Evolutionary conservation across 768 basidiomycete genomes (phyloP), one percentile per base, ranked within the genome.

Genomic region (Mycena albidolilacea): DNA sequence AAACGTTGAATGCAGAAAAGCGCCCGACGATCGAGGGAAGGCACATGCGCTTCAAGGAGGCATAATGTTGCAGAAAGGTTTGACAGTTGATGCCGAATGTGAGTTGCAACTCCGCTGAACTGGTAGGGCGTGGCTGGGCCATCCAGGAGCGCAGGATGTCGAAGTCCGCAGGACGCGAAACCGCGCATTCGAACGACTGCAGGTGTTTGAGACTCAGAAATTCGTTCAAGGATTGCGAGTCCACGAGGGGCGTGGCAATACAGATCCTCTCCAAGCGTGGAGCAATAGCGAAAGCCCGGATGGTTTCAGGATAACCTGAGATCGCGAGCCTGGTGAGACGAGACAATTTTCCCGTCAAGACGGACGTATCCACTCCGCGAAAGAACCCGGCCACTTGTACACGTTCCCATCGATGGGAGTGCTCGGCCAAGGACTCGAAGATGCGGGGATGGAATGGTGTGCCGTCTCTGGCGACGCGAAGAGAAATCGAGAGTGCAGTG

Each of bases 391-490:
- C 64, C 15, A 66, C 41, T 37, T 38, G 39, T 15, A 44, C 50
- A 44, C 11, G 7, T 43, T 57, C 65, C 65, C 65, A 67, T 19
- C 65, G 54, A 67, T 67, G 41, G 17, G 65, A 67, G 57, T 67
- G 65, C 35, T 67, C 21, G 14, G 55, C 65, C 14, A 67, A 23
- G 23, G 23, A 10, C 30, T 58, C 39, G 41, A 67, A 58, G 41
- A 67, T 43, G 30, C 41, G 54, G 35, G 39, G 38, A 55, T 57
- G 54, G 35, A 41, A 41, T 38, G 65, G 46, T 46, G 14, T n/a
- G 30, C 30, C 4, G n/a, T 37, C 19, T 46, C 30, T 37, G 10
- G 8, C 37, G 30, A 43, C 30, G 3, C 19, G 5, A 8, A 67
- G 65, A 6, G 39, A 67, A 14, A 67, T 19, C 39, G 55, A 57